phyloP scores from a whole-genome alignment of 768 basidiomycete genomes.

The Hemileccinum rubropunctum region DNA sequence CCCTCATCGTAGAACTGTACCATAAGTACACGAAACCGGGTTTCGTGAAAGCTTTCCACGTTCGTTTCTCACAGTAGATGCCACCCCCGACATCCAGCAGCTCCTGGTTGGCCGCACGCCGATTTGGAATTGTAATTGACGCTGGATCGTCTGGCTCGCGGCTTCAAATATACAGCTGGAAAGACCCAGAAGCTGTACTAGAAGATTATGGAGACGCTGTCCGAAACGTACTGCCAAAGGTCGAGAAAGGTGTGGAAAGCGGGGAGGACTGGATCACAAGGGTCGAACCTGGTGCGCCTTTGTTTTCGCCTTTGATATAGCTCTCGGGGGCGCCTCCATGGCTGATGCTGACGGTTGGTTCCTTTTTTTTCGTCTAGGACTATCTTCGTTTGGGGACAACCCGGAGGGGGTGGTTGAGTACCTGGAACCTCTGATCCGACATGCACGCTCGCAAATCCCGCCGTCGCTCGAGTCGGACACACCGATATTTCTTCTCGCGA shows the following conservation, averaged over 20 bases:
- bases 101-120: conserved; percentile 74
- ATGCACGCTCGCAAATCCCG: conserved; percentile 81
- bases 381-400: conserved; percentile 76
- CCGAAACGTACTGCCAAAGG: conserved; percentile 64
- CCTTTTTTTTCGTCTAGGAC: conserved; percentile 50
- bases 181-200: conserved; percentile 65
- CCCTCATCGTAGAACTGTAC: conserved; percentile 3
- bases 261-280: conserved; percentile 88
- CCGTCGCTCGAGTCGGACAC: conserved; percentile 83
- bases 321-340: background rate
- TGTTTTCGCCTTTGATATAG: no score
- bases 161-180: conserved; percentile 97
- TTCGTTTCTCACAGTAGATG: conserved; percentile 40
- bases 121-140: conserved; percentile 95
- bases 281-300: conserved; percentile 83
- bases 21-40: conserved; percentile 12
- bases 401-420: conserved; percentile 72
- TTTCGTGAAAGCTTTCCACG: conserved; percentile 20
- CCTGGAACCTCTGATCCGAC: conserved; percentile 76
- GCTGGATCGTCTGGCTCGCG: conserved; percentile 97
- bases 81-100: conserved; percentile 70
- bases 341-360: background rate
- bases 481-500: conserved; percentile 91
- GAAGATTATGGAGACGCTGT: conserved; percentile 50
- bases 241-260: conserved; percentile 85